Base-by-base conservation (phyloP, 2,329 filamentous ascomycete genomes). In the Neonectria hederae region DNA sequence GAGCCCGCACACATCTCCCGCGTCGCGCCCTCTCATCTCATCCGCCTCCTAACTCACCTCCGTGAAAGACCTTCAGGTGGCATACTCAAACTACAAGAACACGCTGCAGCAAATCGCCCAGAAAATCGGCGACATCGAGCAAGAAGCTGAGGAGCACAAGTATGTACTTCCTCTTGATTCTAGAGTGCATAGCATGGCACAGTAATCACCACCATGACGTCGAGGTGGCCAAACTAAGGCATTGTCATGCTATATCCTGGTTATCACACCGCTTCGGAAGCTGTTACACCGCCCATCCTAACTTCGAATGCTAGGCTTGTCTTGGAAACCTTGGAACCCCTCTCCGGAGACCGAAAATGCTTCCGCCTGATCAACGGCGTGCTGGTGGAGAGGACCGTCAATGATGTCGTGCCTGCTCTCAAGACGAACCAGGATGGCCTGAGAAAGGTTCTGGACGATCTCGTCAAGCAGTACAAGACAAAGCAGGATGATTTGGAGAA, bases 331-430 rank as follows among this genome's bases (percentile, higher is more conserved):
- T 83, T 99, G 68, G 87, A 91, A 64, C 94, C 94, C 49, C 87
- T 98, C 24, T 86, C 92, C 1, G 87, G 85, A 68, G 92, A 97
- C 70, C 92, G 96, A 75, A 99, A 97, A 83, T 98, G 95, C 82
- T 99, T 98, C 82, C 94, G 96, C 73, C 93, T 99, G 88, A 97
- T 99, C 79, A 98, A 99, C 79, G 96, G 96, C 49, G 94, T 98
- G 24, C 83, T 99, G 63, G 93, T 97, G 58, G 96, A 99, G 83
- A 88, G 94, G 72, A 98, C 95, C 17, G 93, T 99, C 71, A 87
- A 93, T 79, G 96, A 98, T 79, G 93, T 99, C 13, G 85, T 97
- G 59, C 96, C 96, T 6, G 92, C 93, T 26, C 85, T 99, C 65
- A 91, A 93, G 82, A 98, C 94, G 21, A 98, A 99, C 78, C 92